A percentile compares a stretch with the other conserved stretches of the same genome.
Conservation (phyloP, 2,329 filamentous ascomycete species). For the Plectosphaerella plurivora region DNA sequence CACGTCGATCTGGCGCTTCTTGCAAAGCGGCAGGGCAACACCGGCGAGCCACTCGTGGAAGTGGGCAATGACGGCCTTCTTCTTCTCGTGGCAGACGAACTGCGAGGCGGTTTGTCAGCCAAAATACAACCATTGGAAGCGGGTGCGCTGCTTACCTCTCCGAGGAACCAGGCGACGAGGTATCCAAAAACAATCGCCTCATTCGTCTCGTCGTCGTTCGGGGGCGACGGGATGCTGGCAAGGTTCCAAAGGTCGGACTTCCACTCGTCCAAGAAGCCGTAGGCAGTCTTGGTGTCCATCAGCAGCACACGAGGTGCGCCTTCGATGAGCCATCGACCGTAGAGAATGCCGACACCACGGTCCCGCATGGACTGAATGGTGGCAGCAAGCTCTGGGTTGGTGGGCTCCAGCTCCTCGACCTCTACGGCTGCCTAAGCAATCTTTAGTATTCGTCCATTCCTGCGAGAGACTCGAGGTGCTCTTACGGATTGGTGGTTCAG, state of each 20-base stretch:
- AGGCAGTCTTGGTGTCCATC: conserved; percentile 92
- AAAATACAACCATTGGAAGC: neutral
- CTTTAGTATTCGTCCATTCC: neutral
- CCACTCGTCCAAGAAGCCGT: conserved; percentile 91
- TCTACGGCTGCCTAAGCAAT: conserved; percentile 79
- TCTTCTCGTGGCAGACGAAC: conserved; percentile 93
- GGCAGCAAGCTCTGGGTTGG: conserved; percentile 69
- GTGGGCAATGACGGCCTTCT: conserved; percentile 89
- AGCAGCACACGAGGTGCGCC: conserved; percentile 90
- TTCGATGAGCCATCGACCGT: conserved; percentile 96
- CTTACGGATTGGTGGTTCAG: conserved; percentile 82
- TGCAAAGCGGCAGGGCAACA: conserved; percentile 85
- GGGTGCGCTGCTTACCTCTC: conserved; percentile 63
- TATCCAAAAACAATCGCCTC: conserved; percentile 98
- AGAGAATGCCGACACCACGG: conserved; percentile 82
- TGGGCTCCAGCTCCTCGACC: conserved; percentile 87
- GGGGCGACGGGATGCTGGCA: conserved; percentile 89
- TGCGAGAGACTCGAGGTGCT: conserved; percentile 20
- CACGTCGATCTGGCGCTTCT: conserved; percentile 91
- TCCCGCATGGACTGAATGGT: conserved; percentile 93
- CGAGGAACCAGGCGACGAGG: conserved; percentile 94
- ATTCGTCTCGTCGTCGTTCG: conserved; percentile 90
- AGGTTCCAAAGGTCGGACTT: conserved; percentile 93
- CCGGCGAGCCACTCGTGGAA: conserved; percentile 99
- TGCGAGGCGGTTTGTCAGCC: conserved; percentile 30